Conservation (phyloP, 2,329 filamentous ascomycete genomes). For the Alternaria sp. region DNA sequence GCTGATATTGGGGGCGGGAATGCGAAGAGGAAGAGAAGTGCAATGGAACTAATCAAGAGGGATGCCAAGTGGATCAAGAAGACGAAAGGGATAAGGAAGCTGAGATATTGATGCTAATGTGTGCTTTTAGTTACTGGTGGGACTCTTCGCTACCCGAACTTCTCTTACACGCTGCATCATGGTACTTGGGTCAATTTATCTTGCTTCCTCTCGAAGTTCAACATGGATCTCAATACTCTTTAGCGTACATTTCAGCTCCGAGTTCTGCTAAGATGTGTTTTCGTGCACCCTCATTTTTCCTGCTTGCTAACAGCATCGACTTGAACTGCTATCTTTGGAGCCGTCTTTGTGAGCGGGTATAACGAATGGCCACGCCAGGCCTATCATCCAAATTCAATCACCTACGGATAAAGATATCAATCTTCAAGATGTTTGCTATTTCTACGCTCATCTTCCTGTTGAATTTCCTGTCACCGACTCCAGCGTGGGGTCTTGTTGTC, state of each 20-base stretch:
- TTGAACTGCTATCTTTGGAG: not conserved
- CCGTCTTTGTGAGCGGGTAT: too few relatives aligned
- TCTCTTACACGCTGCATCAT: not conserved
- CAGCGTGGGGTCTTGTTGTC: not conserved
- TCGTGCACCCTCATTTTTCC: not conserved
- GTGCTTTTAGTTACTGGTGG: not conserved
- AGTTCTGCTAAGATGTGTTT: not conserved
- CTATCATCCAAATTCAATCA: not conserved
- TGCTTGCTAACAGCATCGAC: not conserved
- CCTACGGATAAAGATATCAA: not conserved
- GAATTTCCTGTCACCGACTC: not conserved
- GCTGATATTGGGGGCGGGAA: conserved; percentile 28
- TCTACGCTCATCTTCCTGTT: not conserved
- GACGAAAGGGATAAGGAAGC: conserved; percentile 18
- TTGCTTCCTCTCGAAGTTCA: not conserved
- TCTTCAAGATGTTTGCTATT: not conserved
- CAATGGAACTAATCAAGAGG: conserved; percentile 40
- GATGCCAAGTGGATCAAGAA: conserved; percentile 48
- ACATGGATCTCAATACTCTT: not conserved
- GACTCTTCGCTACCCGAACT: not conserved
- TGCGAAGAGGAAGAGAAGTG: conserved; percentile 42
- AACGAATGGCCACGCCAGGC: not conserved
- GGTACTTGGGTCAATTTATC: not conserved
- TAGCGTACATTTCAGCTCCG: not conserved
- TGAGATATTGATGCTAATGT: conserved; percentile 9